Evolutionary conservation across 2,329 filamentous ascomycete genomes (phyloP).

Genomic region (Alternaria ethzedia): DNA sequence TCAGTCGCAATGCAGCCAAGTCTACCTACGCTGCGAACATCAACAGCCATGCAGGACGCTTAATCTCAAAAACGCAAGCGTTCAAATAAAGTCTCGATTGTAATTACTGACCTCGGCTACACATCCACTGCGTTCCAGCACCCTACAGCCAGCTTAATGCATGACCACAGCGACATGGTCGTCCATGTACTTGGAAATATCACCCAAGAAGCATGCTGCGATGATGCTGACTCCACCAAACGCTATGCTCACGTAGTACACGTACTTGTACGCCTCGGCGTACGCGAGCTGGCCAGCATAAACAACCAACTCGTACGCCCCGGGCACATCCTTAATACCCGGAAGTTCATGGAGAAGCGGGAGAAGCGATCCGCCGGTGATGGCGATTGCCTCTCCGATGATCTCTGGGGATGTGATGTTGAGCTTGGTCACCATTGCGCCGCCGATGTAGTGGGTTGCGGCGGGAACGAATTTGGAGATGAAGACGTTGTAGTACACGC

Average conservation of each 20-base stretch:
- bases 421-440: conserved; percentile 56
- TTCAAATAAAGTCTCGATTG: background rate
- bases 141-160: conserved; percentile 1
- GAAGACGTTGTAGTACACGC: conserved; percentile 53
- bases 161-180: conserved; percentile 30
- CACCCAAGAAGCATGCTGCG: conserved; percentile 63
- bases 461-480: conserved; percentile 32
- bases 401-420: conserved; percentile 57
- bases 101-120: background rate
- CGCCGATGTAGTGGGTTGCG: conserved; percentile 35
- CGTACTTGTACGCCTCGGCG: conserved; percentile 65
- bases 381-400: conserved; percentile 54
- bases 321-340: conserved; percentile 56
- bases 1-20: background rate
- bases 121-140: background rate
- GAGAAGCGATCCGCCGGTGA: conserved; percentile 56
- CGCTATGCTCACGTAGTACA: conserved; percentile 67
- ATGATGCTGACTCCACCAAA: conserved; percentile 65
- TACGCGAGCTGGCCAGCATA: conserved; percentile 64
- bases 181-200: conserved; percentile 55
- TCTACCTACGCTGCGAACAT: background rate
- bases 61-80: background rate
- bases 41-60: background rate
- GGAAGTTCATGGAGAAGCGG: conserved; percentile 53
- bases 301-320: conserved; percentile 51